These are phyloP conservation scores for Marsdenia floribunda DNA, from an alignment of 257 asterid genomes.

Conservation along the genomic window DNA sequence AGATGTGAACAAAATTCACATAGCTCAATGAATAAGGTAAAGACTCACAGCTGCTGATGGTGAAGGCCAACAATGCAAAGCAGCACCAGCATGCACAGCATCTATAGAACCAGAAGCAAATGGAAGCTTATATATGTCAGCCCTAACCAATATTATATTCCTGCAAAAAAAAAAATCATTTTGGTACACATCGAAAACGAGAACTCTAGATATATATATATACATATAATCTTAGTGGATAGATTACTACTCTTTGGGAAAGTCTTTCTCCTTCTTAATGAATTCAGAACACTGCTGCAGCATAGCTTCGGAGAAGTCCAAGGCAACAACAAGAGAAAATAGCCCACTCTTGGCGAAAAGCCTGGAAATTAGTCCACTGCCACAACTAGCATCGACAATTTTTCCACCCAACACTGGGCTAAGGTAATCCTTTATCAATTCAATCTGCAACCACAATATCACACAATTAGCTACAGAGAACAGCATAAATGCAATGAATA, in stretches of 20 bases:
- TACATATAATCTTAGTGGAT: background rate
- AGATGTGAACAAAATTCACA: background rate
- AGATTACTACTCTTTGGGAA: constrained; percentile 55
- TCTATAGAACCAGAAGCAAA: constrained; percentile 62
- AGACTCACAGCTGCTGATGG: constrained; percentile 70
- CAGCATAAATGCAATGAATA: background rate
- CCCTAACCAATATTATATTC: constrained; percentile 62
- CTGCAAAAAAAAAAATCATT: constrained; percentile 28
- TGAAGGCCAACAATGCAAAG: constrained; percentile 93
- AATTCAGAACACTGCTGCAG: constrained; percentile 69
- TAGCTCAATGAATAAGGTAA: constrained; percentile 1
- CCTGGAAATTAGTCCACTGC: constrained; percentile 78
- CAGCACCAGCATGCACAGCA: constrained; percentile 96
- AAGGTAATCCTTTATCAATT: constrained; percentile 60
- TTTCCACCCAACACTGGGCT: constrained; percentile 76
- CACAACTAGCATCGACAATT: constrained; percentile 78
- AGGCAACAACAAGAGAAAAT: constrained; percentile 67
- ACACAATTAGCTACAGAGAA: constrained; percentile 4
- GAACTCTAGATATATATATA: background rate
- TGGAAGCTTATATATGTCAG: constrained; percentile 87
- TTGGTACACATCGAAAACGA: background rate
- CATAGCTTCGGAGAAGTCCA: constrained; percentile 85
- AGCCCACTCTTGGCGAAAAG: constrained; percentile 69
- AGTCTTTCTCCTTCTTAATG: constrained; percentile 60
- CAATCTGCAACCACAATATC: constrained; percentile 50